phyloP scores from a whole-genome alignment of 2,329 filamentous ascomycete genomes.

The Talaromyces albobiverticillius region DNA sequence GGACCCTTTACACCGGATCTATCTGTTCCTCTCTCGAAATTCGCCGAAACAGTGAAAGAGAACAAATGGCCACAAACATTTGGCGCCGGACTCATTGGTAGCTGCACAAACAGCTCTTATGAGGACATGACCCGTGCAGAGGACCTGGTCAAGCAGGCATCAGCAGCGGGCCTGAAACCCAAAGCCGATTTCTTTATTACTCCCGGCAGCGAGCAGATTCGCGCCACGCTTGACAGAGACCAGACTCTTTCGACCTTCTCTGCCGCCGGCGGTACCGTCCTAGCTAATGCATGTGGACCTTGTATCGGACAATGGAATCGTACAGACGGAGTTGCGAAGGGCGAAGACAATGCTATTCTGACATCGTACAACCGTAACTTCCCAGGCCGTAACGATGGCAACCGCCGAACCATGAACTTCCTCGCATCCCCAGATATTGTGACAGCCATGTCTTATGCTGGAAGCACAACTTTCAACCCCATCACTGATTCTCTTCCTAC shows the following conservation, averaged over 20 bases:
- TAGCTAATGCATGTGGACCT: constrained; percentile 92
- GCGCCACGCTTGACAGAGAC: constrained; percentile 87
- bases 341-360: constrained; percentile 88
- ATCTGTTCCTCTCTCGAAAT: constrained; percentile 85
- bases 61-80: constrained; percentile 90
- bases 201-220: constrained; percentile 93
- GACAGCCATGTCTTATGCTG: constrained; percentile 91
- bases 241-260: constrained; percentile 82
- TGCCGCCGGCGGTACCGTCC: constrained; percentile 78
- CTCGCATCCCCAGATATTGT: constrained; percentile 94
- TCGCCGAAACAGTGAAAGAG: constrained; percentile 77
- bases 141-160: constrained; percentile 86
- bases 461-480: constrained; percentile 92
- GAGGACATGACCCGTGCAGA: constrained; percentile 97
- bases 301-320: constrained; percentile 96
- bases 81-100: constrained; percentile 90
- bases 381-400: constrained; percentile 93
- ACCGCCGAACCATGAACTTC: constrained; percentile 97
- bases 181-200: constrained; percentile 93
- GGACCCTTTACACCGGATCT: constrained; percentile 95
- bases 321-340: constrained; percentile 79
- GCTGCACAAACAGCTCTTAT: constrained; percentile 98
- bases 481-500: constrained; percentile 81
- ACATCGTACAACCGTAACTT: constrained; percentile 99
- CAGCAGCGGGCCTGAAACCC: constrained; percentile 83